Conservation (phyloP, 2,329 filamentous ascomycete genomes). For the Xylariaceae sp. region DNA sequence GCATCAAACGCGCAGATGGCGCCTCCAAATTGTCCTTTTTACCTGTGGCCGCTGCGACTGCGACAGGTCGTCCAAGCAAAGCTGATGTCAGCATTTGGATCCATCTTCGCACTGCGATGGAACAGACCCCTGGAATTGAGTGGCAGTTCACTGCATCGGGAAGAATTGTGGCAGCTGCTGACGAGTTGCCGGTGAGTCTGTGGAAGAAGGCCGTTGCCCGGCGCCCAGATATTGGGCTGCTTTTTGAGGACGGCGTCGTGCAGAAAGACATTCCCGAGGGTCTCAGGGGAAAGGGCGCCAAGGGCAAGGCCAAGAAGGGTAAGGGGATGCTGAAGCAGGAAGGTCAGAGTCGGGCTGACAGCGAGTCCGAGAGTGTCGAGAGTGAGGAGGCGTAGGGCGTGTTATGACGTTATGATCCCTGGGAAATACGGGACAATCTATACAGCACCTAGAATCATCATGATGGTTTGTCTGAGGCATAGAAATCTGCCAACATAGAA, state of each 20-base stretch:
- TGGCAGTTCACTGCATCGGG: slow-evolving; percentile 38
- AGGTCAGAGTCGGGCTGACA: slow-evolving; percentile 28
- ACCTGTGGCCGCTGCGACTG: slow-evolving; percentile 31
- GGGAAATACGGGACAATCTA: background rate
- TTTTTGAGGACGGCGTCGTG: slow-evolving; percentile 40
- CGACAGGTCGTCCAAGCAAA: slow-evolving; percentile 29
- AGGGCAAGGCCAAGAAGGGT: slow-evolving; percentile 38
- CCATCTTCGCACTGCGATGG: slow-evolving; percentile 34
- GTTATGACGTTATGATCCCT: slow-evolving; percentile 2
- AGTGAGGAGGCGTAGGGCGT: slow-evolving; percentile 12
- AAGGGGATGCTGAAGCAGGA: slow-evolving; percentile 33
- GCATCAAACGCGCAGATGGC: slow-evolving; percentile 39
- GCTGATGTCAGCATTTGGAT: slow-evolving; percentile 42
- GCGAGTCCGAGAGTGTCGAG: slow-evolving; percentile 32
- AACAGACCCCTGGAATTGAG: slow-evolving; percentile 30
- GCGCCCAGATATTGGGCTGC: slow-evolving; percentile 38
- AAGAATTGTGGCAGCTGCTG: slow-evolving; percentile 31
- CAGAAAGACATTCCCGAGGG: slow-evolving; percentile 40
- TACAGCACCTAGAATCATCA: too few relatives aligned
- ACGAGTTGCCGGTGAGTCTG: slow-evolving; percentile 33
- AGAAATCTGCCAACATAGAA: too few relatives aligned
- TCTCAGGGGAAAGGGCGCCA: slow-evolving; percentile 38
- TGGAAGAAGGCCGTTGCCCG: slow-evolving; percentile 41
- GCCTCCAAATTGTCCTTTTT: slow-evolving; percentile 32
- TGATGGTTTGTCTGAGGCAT: too few relatives aligned